These are phyloP conservation scores for Cladophialophora yegresii DNA, from an alignment of 2,329 filamentous ascomycete genomes.

Conservation along the genomic window DNA sequence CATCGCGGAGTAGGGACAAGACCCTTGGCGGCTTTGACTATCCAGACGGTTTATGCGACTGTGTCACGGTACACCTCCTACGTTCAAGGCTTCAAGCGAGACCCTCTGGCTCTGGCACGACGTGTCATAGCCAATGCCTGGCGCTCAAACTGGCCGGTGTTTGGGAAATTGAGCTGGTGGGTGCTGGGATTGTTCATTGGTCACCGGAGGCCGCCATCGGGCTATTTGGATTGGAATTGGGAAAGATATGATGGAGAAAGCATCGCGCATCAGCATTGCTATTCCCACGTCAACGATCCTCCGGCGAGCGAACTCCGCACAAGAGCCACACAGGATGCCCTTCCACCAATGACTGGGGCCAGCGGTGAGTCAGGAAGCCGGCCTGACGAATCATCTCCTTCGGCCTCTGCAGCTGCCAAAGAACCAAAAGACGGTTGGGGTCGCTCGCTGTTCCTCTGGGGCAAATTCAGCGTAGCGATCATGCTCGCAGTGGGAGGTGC, in stretches of 20 bases:
- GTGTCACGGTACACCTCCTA: conserved; percentile 35
- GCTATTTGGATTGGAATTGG: conserved; percentile 27
- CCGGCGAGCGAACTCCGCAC: background rate
- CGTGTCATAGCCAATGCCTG: conserved; percentile 43
- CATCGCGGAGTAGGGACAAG: conserved; percentile 28
- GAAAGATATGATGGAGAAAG: conserved; percentile 34
- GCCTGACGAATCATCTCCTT: background rate
- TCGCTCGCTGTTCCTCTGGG: conserved; percentile 47
- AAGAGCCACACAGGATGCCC: background rate
- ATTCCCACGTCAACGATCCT: conserved; percentile 10
- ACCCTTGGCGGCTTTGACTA: conserved; percentile 33
- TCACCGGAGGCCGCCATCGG: conserved; percentile 12
- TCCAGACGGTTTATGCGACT: conserved; percentile 35
- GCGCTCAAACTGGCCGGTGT: conserved; percentile 39
- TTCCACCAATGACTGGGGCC: background rate
- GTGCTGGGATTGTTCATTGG: conserved; percentile 42
- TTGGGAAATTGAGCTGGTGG: conserved; percentile 44
- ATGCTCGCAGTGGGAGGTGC: conserved; percentile 53
- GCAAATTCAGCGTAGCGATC: conserved; percentile 52
- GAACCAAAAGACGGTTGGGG: conserved; percentile 27
- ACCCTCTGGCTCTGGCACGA: conserved; percentile 38
- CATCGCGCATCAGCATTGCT: conserved; percentile 30
- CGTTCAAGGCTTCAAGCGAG: conserved; percentile 30
- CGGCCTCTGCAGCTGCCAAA: background rate
- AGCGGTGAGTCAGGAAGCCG: conserved; percentile 5